Evolutionary conservation across 2,329 filamentous ascomycete species (phyloP), one percentile per base, ranked within the genome.

Genomic region (Piedraia hortae): DNA sequence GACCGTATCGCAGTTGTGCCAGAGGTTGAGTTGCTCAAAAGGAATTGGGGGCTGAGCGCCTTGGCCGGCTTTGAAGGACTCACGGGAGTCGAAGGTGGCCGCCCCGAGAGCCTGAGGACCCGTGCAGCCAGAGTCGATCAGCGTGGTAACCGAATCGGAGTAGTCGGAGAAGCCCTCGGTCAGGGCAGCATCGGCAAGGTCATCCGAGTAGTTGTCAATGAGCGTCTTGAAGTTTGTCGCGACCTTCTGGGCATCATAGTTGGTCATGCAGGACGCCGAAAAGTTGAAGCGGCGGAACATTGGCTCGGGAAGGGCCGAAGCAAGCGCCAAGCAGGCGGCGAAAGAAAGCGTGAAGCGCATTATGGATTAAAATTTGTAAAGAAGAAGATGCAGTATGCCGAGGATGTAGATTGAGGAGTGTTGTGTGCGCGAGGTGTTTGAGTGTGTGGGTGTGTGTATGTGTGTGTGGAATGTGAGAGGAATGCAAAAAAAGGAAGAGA

Each of bases 61-160:
- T 23, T 41, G 38, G 18, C 35, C 39, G 10, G 31, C 32, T 23
- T 35, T 19, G 31, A 40, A 42, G 2, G 26, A 21, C 6, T 21
- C 29, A 11, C 32, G 39, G 9, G 27, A 29, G 17, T 19, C 21
- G 35, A 42, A 41, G 18, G 37, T 39, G 5, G 34, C 27, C 12
- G 28, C 18, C 10, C 29, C 31, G 35, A 19, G 39, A 34, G 31
- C 20, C 4, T 26, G 15, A 4, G 33, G 32, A 20, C 27, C 27
- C 4, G 33, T 24, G 28, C 39, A 42, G 23, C 36, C 38, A 26
- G 28, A 33, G 30, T 42, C 30, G 31, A 44, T 44, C 16, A 44
- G 29, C 18, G 37, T 35, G 22, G 32, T 42, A 26, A 42, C 41
- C 20, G 32, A 36, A 32, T 42, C 39, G 16, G 39, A 36, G 30